These are phyloP conservation scores for Cadophora malorum DNA, from an alignment of 2,329 filamentous ascomycete species.

Conservation along the genomic window DNA sequence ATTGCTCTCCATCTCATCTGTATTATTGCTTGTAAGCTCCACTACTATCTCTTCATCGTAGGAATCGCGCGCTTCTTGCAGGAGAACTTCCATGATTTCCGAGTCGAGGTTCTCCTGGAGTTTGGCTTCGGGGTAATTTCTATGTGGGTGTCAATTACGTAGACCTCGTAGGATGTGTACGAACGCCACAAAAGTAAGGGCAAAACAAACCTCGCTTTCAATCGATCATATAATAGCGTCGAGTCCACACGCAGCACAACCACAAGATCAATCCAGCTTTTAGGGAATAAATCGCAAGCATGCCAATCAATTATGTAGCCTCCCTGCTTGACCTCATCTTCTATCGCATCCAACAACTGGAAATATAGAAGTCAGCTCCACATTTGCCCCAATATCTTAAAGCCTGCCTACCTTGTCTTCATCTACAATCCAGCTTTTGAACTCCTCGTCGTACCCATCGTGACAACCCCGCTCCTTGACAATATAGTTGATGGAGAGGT, in stretches of 20 bases:
- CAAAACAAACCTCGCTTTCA: constrained; percentile 67
- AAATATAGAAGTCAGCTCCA: constrained; percentile 10
- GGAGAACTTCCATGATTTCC: constrained; percentile 95
- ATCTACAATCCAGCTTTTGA: constrained; percentile 90
- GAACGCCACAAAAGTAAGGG: no score
- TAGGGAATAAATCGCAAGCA: constrained; percentile 92
- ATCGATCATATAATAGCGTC: constrained; percentile 80
- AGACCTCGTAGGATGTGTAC: no score
- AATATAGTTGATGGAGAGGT: constrained; percentile 87
- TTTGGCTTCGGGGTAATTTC: constrained; percentile 84
- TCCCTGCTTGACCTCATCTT: constrained; percentile 77
- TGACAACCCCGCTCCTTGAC: constrained; percentile 89
- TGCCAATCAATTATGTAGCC: constrained; percentile 98
- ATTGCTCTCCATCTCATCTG: constrained; percentile 88
- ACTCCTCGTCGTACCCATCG: constrained; percentile 86
- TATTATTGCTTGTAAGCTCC: constrained; percentile 81
- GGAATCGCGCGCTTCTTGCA: constrained; percentile 86
- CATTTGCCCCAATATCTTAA: no score
- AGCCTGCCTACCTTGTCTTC: constrained; percentile 79
- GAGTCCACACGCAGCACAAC: constrained; percentile 88
- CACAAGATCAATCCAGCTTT: constrained; percentile 93
- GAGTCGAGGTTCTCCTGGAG: constrained; percentile 95
- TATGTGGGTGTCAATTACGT: constrained; percentile 43
- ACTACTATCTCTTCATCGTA: constrained; percentile 90
- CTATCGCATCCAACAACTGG: constrained; percentile 85